phyloP scores from a whole-genome alignment of 305 asterid genomes.

The Rubia tinctorum region DNA sequence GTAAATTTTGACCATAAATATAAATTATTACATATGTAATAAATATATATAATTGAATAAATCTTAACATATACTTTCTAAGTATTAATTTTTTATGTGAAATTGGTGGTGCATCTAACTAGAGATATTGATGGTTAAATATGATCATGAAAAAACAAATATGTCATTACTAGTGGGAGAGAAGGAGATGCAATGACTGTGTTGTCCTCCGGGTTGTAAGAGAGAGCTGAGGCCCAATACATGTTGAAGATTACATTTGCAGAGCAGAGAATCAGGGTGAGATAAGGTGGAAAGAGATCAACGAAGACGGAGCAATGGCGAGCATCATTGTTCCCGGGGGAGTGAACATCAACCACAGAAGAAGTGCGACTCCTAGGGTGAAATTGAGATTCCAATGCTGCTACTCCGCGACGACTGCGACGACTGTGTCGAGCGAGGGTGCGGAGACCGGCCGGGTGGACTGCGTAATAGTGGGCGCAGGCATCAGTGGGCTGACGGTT shows the following conservation, averaged over 20 bases:
- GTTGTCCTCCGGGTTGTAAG: no score
- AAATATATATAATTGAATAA: no score
- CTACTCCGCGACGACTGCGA: slow-evolving; percentile 7
- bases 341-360: not conserved
- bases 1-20: no score
- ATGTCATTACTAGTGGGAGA: no score
- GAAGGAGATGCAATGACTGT: no score
- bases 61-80: no score
- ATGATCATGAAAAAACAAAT: no score
- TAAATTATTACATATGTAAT: no score
- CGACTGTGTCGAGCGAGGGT: slow-evolving; percentile 7
- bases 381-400: slow-evolving; percentile 15
- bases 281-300: not conserved
- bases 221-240: not conserved
- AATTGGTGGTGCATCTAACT: no score
- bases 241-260: not conserved
- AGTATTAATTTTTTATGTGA: no score
- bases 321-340: slow-evolving; percentile 2
- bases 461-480: slow-evolving; percentile 88
- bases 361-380: not conserved
- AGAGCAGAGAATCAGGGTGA: not conserved
- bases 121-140: no score
- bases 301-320: not conserved
- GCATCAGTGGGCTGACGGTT: slow-evolving; percentile 83
- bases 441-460: slow-evolving; percentile 29